phyloP scores from a whole-genome alignment of 2,329 filamentous ascomycete genomes.

The Fusarium palustre region DNA sequence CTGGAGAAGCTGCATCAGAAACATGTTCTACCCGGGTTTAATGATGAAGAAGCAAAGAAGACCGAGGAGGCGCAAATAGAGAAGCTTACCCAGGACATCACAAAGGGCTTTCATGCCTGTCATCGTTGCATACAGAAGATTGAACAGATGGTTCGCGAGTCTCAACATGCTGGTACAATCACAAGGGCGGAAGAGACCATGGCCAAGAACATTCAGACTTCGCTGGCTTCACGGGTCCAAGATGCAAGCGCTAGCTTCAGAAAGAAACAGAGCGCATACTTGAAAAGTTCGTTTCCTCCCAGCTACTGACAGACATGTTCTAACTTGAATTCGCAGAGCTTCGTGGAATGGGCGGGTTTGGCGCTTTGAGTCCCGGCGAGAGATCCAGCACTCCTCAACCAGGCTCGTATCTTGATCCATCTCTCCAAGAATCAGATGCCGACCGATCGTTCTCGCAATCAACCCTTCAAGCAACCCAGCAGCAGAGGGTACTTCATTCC shows the following conservation, averaged over 20 bases:
- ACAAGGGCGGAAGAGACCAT: conserved; percentile 90
- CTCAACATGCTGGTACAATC: conserved; percentile 77
- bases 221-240: conserved; percentile 86
- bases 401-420: conserved; percentile 80
- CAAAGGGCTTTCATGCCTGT: conserved; percentile 87
- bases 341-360: conserved; percentile 74
- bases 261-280: conserved; percentile 96
- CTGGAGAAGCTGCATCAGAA: conserved; percentile 96
- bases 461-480: conserved; percentile 82
- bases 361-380: conserved; percentile 63
- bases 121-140: conserved; percentile 89
- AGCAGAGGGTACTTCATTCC: conserved; percentile 74
- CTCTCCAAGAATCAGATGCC: conserved; percentile 90
- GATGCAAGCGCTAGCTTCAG: conserved; percentile 92
- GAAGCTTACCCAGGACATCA: conserved; percentile 88
- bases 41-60: conserved; percentile 90
- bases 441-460: conserved; percentile 93
- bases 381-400: conserved; percentile 63
- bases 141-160: conserved; percentile 86
- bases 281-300: conserved; percentile 75
- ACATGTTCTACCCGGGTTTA: conserved; percentile 94
- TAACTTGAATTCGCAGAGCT: conserved; percentile 67
- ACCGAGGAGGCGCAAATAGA: conserved; percentile 93
- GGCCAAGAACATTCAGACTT: conserved; percentile 96
- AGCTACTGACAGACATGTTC: background rate